Percentiles rank a stretch among this genome's conserved stretches.
Conservation (phyloP, 805 yeast genomes). For the Pichia ethanolica region DNA sequence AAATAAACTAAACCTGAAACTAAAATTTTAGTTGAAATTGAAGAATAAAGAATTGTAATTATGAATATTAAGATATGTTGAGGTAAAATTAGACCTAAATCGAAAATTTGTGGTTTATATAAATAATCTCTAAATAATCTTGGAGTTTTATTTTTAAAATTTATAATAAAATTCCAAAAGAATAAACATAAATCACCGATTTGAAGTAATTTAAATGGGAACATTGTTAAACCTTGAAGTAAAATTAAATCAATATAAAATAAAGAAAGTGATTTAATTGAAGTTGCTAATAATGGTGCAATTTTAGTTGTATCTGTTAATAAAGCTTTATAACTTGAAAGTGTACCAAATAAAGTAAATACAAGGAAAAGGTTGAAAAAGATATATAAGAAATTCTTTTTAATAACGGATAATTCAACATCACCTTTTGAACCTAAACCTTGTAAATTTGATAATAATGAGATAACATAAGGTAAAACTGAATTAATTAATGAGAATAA, state of each 20-base stretch:
- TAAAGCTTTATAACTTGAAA: slow-evolving; percentile 51
- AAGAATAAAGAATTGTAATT: slow-evolving; percentile 52
- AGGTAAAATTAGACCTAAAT: slow-evolving; percentile 54
- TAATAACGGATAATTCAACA: slow-evolving; percentile 47
- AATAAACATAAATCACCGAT: slow-evolving; percentile 44
- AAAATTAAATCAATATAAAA: slow-evolving; percentile 56
- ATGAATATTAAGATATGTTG: slow-evolving; percentile 54
- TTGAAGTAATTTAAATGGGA: slow-evolving; percentile 50
- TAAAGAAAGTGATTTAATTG: slow-evolving; percentile 43
- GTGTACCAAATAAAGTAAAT: slow-evolving; percentile 54
- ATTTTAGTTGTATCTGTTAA: slow-evolving; percentile 53
- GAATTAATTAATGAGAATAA: slow-evolving; percentile 49
- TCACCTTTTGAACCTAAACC: slow-evolving; percentile 53
- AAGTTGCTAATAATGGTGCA: slow-evolving; percentile 47
- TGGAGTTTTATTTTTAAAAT: slow-evolving; percentile 37
- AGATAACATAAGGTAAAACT: slow-evolving; percentile 47
- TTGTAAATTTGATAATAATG: slow-evolving; percentile 42
- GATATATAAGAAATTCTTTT: slow-evolving; percentile 52
- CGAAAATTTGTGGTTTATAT: slow-evolving; percentile 52
- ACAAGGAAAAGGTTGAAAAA: slow-evolving; percentile 56
- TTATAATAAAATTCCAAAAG: slow-evolving; percentile 34
- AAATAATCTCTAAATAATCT: slow-evolving; percentile 43
- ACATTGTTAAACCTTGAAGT: slow-evolving; percentile 63
- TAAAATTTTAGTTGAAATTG: slow-evolving; percentile 53
- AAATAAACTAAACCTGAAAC: slow-evolving; percentile 53